Evolutionary conservation across 371 early-diverging fungal genomes (phyloP).

Genomic region (Mucor mucedo): DNA sequence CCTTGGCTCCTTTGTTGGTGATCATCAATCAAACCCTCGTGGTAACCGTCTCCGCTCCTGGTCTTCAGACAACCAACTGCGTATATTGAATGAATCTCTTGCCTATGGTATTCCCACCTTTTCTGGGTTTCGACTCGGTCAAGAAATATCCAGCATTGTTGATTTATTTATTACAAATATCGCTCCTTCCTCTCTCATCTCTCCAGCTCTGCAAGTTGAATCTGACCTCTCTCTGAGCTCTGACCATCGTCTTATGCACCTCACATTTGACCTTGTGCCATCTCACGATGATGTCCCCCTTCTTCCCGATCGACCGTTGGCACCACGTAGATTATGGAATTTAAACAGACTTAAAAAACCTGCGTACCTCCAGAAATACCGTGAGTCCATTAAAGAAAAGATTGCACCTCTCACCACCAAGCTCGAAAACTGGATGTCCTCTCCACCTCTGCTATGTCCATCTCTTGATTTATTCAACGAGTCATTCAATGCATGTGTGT

Average conservation of each 20-base stretch:
- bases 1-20: too few relatives aligned
- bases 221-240: conserved; percentile 9
- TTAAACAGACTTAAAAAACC: too few relatives aligned
- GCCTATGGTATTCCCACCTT: conserved; percentile 10
- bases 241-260: not conserved
- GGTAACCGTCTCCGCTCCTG: not conserved
- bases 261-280: not conserved
- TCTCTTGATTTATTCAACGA: not conserved
- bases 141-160: conserved; percentile 8
- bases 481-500: not conserved
- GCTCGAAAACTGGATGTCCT: too few relatives aligned
- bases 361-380: too few relatives aligned
- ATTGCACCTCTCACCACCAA: too few relatives aligned
- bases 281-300: too few relatives aligned
- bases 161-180: conserved; percentile 10
- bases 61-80: not conserved
- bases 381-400: too few relatives aligned
- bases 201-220: not conserved
- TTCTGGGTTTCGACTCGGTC: not conserved
- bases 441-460: not conserved
- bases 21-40: too few relatives aligned
- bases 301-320: too few relatives aligned
- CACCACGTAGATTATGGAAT: too few relatives aligned
- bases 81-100: not conserved
- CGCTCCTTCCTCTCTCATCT: not conserved